Evolutionary conservation across 2,329 filamentous ascomycete species (phyloP).

Genomic region (Trichoderma sp.): DNA sequence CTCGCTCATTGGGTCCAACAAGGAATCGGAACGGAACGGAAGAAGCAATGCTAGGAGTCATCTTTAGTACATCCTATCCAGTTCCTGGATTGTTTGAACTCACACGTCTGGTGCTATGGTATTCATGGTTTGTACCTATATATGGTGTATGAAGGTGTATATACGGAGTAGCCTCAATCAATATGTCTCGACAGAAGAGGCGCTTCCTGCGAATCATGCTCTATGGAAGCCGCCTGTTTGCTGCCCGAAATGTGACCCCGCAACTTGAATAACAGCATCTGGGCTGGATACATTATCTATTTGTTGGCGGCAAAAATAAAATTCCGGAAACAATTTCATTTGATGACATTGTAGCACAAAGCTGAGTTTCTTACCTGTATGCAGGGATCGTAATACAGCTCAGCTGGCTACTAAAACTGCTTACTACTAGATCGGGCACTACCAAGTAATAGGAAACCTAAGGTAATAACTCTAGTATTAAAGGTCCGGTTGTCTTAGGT

Average conservation of each 20-base stretch:
- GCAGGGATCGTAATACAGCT: background rate
- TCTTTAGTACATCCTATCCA: background rate
- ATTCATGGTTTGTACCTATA: background rate
- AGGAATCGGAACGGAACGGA: slow-evolving; percentile 19
- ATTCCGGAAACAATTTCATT: background rate
- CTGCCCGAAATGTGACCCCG: background rate
- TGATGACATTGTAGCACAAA: background rate
- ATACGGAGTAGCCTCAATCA: no score
- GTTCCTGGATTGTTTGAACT: background rate
- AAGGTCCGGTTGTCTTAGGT: background rate
- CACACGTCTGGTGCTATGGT: background rate
- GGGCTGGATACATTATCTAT: background rate
- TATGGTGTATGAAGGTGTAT: background rate
- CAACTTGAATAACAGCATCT: background rate
- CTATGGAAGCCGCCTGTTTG: background rate
- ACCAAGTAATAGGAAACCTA: background rate
- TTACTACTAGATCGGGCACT: background rate
- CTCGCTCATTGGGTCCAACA: slow-evolving; percentile 15
- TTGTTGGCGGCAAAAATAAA: background rate
- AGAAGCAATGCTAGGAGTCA: background rate
- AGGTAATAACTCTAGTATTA: no score
- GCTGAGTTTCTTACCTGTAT: background rate
- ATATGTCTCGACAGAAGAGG: background rate
- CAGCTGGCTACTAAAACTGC: background rate
- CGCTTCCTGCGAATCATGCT: background rate